Conservation (phyloP, 345 rosid species). For the Populus euphratica region DNA sequence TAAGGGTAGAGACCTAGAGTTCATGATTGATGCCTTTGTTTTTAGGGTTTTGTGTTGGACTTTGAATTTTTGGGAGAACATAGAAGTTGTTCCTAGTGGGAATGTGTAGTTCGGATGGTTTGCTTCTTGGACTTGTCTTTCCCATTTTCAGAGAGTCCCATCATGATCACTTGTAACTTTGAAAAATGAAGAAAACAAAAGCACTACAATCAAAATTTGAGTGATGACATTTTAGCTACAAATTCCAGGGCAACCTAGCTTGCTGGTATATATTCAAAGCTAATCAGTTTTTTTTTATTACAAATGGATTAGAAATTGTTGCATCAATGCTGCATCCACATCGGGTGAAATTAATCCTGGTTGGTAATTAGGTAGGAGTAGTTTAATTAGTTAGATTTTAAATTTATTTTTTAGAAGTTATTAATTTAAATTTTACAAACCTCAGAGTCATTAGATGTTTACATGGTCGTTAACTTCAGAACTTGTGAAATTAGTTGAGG, state of each 20-base stretch:
- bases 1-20: not conserved
- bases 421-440: no score
- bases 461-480: no score
- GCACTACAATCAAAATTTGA: not conserved
- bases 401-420: no score
- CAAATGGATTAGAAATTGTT: not conserved
- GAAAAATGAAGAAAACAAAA: not conserved
- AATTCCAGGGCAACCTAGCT: not conserved
- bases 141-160: not conserved
- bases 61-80: slow-evolving; percentile 6
- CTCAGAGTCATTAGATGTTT: no score
- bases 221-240: not conserved
- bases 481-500: no score
- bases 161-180: not conserved
- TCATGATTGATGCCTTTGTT: slow-evolving; percentile 2
- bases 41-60: slow-evolving; percentile 15
- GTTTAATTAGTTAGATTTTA: no score
- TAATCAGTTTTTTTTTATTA: not conserved
- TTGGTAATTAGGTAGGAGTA: not conserved
- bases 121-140: not conserved
- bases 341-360: not conserved
- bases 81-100: slow-evolving; percentile 2
- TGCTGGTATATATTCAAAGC: not conserved
- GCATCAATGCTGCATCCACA: not conserved
- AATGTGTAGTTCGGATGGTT: not conserved